Conservation (phyloP, 2,329 filamentous ascomycete species). For the Ceratocystis diversiconidia region DNA sequence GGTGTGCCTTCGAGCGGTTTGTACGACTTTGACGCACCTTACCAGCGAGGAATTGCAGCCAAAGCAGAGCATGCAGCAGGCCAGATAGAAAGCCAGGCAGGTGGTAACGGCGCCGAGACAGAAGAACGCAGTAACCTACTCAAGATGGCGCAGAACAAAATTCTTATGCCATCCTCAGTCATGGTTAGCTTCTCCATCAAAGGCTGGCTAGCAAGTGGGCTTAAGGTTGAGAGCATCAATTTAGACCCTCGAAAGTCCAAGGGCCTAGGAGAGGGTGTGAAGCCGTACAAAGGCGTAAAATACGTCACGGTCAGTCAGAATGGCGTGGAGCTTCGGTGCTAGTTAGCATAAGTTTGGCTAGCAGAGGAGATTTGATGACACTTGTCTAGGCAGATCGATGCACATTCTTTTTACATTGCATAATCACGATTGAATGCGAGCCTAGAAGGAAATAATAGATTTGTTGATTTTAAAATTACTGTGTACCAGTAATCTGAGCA, state of each 20-base stretch:
- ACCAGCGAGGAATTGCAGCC: conserved; percentile 9
- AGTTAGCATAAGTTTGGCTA: too few relatives aligned
- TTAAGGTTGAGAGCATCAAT: conserved; percentile 53
- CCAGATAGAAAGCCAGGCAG: neutral
- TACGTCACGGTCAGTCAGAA: conserved; percentile 67
- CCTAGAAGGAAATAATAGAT: too few relatives aligned
- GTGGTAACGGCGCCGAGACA: neutral
- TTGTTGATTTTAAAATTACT: too few relatives aligned
- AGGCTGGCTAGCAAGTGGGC: conserved; percentile 53
- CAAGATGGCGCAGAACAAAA: conserved; percentile 53
- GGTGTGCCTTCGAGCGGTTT: conserved; percentile 6
- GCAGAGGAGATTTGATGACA: too few relatives aligned
- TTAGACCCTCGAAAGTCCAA: conserved; percentile 66
- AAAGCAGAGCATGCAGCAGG: conserved; percentile 23
- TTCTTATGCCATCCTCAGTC: conserved; percentile 67
- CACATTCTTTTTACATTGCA: too few relatives aligned
- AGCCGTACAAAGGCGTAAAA: conserved; percentile 96
- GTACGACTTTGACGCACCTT: conserved; percentile 15
- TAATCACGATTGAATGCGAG: too few relatives aligned
- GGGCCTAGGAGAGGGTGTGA: conserved; percentile 73
- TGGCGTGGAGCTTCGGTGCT: conserved; percentile 50
- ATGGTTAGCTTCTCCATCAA: conserved; percentile 58
- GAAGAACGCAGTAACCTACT: conserved; percentile 38
- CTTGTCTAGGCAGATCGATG: too few relatives aligned
- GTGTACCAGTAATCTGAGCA: too few relatives aligned